Evolutionary conservation across 116 monocot genomes (phyloP).

Genomic region (Iris pallida): DNA sequence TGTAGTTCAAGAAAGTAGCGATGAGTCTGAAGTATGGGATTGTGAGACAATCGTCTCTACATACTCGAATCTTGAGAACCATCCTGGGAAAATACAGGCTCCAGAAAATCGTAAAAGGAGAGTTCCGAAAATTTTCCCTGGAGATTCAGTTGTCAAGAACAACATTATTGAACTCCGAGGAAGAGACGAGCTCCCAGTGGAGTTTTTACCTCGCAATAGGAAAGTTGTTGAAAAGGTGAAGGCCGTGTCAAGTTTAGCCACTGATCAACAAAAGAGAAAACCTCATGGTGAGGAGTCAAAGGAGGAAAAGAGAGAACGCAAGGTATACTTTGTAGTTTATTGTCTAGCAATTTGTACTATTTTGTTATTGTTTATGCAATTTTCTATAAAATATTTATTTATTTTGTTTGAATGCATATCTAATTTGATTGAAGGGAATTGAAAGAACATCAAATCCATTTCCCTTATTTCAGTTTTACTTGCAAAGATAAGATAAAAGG

Average conservation of each 20-base stretch:
- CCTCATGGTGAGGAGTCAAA: constrained; percentile 63
- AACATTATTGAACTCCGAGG: constrained; percentile 70
- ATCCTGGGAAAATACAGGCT: constrained; percentile 83
- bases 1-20: constrained; percentile 69
- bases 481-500: too few relatives aligned
- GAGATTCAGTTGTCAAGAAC: constrained; percentile 22
- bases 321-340: constrained; percentile 36
- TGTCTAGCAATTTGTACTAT: too few relatives aligned
- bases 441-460: too few relatives aligned
- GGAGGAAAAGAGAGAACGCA: constrained; percentile 93
- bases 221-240: constrained; percentile 50
- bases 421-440: too few relatives aligned
- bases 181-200: constrained; percentile 76
- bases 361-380: too few relatives aligned
- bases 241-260: neutral
- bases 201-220: constrained; percentile 59
- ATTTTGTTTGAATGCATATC: too few relatives aligned
- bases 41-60: constrained; percentile 94
- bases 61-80: constrained; percentile 87
- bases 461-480: too few relatives aligned
- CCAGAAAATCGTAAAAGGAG: constrained; percentile 51
- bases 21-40: constrained; percentile 90
- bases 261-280: constrained; percentile 32
- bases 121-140: constrained; percentile 24
- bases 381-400: too few relatives aligned